Percentiles rank a stretch among this genome's conserved stretches.
These are phyloP conservation scores for Plasmodium inui DNA, from an alignment of 169 alveolate genomes.

Conservation along the genomic window DNA sequence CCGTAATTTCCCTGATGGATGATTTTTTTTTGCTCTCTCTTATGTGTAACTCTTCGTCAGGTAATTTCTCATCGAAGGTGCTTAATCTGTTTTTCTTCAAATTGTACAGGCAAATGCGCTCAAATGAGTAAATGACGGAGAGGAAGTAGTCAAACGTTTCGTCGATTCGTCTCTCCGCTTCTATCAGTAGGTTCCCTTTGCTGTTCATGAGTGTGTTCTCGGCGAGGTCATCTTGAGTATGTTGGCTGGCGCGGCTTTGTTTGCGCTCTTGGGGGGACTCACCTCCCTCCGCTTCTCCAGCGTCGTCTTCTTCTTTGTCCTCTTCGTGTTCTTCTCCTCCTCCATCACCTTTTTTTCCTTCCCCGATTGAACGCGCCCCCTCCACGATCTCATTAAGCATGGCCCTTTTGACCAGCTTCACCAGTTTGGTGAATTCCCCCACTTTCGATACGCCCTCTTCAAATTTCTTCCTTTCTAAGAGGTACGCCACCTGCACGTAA, in stretches of 20 bases:
- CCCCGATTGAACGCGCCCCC: neutral
- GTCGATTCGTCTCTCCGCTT: conserved; percentile 36
- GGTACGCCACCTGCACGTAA: conserved; percentile 25
- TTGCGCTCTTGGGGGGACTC: neutral
- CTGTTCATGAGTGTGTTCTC: neutral
- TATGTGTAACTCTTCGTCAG: conserved; percentile 19
- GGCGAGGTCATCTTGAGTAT: neutral
- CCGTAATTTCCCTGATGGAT: neutral
- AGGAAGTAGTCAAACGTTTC: conserved; percentile 28
- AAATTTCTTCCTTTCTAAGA: conserved; percentile 41
- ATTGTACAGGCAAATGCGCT: conserved; percentile 48
- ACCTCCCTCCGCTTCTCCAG: neutral
- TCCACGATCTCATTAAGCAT: neutral
- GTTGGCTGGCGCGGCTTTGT: neutral
- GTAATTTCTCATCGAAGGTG: conserved; percentile 23
- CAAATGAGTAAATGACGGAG: conserved; percentile 28
- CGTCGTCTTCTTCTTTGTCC: too few species aligned
- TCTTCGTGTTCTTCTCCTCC: neutral
- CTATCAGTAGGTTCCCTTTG: conserved; percentile 17
- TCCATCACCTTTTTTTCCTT: neutral
- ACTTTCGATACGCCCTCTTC: conserved; percentile 43
- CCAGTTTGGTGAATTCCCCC: conserved; percentile 28
- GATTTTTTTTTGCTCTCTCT: neutral
- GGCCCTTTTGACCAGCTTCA: conserved; percentile 35
- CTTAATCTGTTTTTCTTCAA: conserved; percentile 20